phyloP scores from a whole-genome alignment of 2,329 filamentous ascomycete species.

The Plenodomus tracheiphilus region DNA sequence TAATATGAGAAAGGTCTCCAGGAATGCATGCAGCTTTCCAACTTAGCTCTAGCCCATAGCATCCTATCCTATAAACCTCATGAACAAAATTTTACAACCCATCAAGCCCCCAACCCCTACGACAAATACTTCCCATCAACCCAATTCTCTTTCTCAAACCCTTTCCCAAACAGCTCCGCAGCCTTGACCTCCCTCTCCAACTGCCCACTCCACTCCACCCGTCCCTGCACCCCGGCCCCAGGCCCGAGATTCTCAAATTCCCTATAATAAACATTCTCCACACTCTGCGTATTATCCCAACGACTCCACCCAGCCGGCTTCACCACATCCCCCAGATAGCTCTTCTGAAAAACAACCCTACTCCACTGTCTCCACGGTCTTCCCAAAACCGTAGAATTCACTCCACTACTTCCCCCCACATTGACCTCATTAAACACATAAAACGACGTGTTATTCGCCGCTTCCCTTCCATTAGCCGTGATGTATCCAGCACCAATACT shows the following conservation, averaged over 20 bases:
- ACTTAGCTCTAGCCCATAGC: too few relatives aligned
- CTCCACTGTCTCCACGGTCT: constrained; percentile 55
- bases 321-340: constrained; percentile 57
- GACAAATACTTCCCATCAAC: constrained; percentile 17
- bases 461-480: constrained; percentile 26
- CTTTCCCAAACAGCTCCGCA: constrained; percentile 12
- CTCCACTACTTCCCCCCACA: constrained; percentile 43
- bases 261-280: constrained; percentile 15
- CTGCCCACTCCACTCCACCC: constrained; percentile 15
- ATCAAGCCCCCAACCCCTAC: too few relatives aligned
- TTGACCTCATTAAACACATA: constrained; percentile 58
- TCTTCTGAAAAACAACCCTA: constrained; percentile 54
- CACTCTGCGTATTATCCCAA: constrained; percentile 21
- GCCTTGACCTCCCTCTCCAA: constrained; percentile 5
- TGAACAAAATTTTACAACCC: too few relatives aligned
- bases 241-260: constrained; percentile 24
- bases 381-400: constrained; percentile 50
- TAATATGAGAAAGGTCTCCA: too few relatives aligned
- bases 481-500: constrained; percentile 19
- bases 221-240: constrained; percentile 6
- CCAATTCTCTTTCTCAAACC: constrained; percentile 20
- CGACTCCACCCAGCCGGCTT: constrained; percentile 59
- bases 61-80: too few relatives aligned
- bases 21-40: too few relatives aligned
- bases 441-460: constrained; percentile 40